Evolutionary conservation across 2,329 filamentous ascomycete genomes (phyloP).

Genomic region (Arthrinium puccinioides): DNA sequence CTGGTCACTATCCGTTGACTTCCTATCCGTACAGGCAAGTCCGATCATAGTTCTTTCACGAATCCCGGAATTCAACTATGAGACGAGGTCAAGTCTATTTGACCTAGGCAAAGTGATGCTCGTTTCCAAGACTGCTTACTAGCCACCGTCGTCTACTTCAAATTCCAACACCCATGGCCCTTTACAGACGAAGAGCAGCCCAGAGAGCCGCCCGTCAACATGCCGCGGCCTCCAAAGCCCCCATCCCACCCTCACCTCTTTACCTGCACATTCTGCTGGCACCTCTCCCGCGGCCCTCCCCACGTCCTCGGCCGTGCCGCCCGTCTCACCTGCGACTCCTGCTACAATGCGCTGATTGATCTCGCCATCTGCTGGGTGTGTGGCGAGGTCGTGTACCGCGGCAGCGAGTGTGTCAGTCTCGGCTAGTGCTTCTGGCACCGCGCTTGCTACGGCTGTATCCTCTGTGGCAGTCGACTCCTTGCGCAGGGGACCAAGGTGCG

Average conservation of each 20-base stretch:
- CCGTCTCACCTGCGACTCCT: slow-evolving; percentile 41
- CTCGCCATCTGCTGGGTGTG: slow-evolving; percentile 52
- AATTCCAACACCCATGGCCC: too few relatives aligned
- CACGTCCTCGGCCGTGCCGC: slow-evolving; percentile 36
- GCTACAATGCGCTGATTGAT: slow-evolving; percentile 40
- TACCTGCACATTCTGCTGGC: slow-evolving; percentile 51
- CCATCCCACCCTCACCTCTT: slow-evolving; percentile 24
- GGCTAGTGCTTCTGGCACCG: slow-evolving; percentile 56
- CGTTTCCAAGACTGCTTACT: too few relatives aligned
- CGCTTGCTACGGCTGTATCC: slow-evolving; percentile 47
- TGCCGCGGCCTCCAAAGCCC: not conserved
- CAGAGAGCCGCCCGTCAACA: too few relatives aligned
- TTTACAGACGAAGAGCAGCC: too few relatives aligned
- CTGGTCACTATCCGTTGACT: too few relatives aligned
- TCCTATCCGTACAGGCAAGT: too few relatives aligned
- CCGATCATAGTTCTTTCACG: too few relatives aligned
- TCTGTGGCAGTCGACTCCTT: slow-evolving; percentile 37
- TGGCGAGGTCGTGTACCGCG: slow-evolving; percentile 45
- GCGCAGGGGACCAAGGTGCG: slow-evolving; percentile 25
- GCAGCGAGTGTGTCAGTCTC: slow-evolving; percentile 48
- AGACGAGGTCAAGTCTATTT: too few relatives aligned
- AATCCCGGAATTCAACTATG: too few relatives aligned
- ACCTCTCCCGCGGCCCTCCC: slow-evolving; percentile 26
- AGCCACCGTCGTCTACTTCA: too few relatives aligned
- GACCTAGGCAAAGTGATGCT: too few relatives aligned